Evolutionary conservation across 2,329 filamentous ascomycete species (phyloP).

Genomic region (Hirsutella rhossiliensis): DNA sequence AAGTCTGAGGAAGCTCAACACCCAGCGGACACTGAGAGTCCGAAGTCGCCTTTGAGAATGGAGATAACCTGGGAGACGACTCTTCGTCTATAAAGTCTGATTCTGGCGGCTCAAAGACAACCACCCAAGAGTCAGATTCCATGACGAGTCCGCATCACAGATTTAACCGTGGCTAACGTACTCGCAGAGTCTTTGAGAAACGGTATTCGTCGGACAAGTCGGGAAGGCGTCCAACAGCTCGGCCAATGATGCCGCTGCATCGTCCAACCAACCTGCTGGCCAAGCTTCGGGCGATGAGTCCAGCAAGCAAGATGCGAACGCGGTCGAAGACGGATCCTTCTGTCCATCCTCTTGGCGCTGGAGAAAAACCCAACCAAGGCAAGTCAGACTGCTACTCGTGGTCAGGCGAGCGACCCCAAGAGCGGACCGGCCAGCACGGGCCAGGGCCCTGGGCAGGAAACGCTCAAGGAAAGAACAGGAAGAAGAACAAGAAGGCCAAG

Average conservation of each 20-base stretch:
- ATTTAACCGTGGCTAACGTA: not conserved
- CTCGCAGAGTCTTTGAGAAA: not conserved
- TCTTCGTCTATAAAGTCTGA: not conserved
- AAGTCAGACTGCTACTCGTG: not conserved
- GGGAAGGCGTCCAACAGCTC: not conserved
- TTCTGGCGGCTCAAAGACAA: not conserved
- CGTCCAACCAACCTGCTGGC: not conserved
- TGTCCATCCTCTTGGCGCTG: too few species aligned
- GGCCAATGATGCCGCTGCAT: not conserved
- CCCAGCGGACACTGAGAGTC: too few species aligned
- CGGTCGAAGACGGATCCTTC: too few species aligned
- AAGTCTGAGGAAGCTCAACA: too few species aligned
- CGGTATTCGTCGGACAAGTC: not conserved
- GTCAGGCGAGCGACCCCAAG: not conserved
- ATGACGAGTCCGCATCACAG: not conserved
- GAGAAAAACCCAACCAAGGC: not conserved
- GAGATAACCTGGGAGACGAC: not conserved
- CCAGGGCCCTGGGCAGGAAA: slow-evolving; percentile 1
- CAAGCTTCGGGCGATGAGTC: too few species aligned
- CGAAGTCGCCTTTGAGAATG: too few species aligned
- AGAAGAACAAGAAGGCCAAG: slow-evolving; percentile 13
- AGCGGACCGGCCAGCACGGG: not conserved
- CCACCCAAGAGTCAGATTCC: not conserved
- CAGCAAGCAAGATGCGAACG: too few species aligned
- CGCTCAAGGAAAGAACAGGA: slow-evolving; percentile 9